A percentile compares a stretch with the other conserved stretches of the same genome.
Evolutionary conservation across 495 filamentous ascomycete species (phyloP).

Genomic region (Trichoderma orchidacearum): DNA sequence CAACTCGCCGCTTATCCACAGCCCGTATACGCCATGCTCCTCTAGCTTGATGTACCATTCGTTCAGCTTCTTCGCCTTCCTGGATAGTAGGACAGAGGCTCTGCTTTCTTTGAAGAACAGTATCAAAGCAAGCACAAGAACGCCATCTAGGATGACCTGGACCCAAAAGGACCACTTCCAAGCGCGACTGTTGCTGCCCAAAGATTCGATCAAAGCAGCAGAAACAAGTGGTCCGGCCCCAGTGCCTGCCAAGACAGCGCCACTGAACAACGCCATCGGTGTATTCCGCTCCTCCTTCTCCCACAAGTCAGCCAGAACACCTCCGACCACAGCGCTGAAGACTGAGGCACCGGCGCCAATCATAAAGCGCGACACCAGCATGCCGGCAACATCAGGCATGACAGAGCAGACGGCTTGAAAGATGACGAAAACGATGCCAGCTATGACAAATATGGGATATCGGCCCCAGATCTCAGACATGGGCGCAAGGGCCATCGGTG

Average conservation of each 20-base stretch:
- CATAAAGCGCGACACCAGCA: conserved; percentile 66
- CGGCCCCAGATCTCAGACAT: conserved; percentile 82
- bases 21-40: conserved; percentile 47
- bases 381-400: conserved; percentile 54
- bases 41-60: conserved; percentile 68
- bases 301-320: conserved; percentile 83
- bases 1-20: conserved; percentile 18
- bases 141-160: conserved; percentile 56
- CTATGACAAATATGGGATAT: conserved; percentile 63
- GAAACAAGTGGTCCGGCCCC: conserved; percentile 65
- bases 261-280: conserved; percentile 80
- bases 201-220: conserved; percentile 23
- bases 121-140: conserved; percentile 47
- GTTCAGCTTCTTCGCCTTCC: conserved; percentile 64
- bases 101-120: conserved; percentile 72
- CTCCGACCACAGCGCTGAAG: conserved; percentile 87
- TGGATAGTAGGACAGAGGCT: conserved; percentile 65
- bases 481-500: conserved; percentile 84
- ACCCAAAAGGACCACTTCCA: conserved; percentile 93
- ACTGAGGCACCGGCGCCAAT: conserved; percentile 64
- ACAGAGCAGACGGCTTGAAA: conserved; percentile 67
- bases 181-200: conserved; percentile 6
- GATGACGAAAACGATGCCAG: conserved; percentile 52
- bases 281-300: conserved; percentile 67
- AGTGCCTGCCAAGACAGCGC: conserved; percentile 63